Percentiles rank a stretch among this genome's conserved stretches.
These are phyloP conservation scores for Ophiosphaerella herpotricha DNA, from an alignment of 2,329 filamentous ascomycete genomes.

Conservation along the genomic window DNA sequence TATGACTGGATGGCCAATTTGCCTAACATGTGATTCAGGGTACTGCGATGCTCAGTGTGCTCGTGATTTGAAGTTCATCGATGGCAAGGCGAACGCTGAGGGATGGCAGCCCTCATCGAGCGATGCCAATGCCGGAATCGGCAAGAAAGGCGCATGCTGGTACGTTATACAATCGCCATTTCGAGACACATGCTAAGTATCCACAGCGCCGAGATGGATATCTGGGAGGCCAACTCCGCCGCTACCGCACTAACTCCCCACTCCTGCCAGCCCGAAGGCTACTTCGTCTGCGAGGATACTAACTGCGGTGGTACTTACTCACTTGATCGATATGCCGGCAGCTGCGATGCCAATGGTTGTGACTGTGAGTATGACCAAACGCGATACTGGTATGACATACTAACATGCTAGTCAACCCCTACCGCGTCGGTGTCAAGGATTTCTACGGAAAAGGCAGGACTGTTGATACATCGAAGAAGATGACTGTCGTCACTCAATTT, in stretches of 20 bases:
- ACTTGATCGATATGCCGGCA: conserved; percentile 62
- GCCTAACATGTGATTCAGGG: conserved; percentile 38
- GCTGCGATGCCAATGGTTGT: conserved; percentile 69
- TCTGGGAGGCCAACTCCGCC: conserved; percentile 67
- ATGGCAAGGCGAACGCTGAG: conserved; percentile 60
- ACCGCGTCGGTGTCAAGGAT: conserved; percentile 63
- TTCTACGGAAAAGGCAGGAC: conserved; percentile 64
- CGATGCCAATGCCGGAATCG: conserved; percentile 59
- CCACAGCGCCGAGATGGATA: conserved; percentile 62
- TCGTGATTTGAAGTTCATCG: conserved; percentile 54
- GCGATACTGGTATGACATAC: background rate
- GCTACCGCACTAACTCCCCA: conserved; percentile 68
- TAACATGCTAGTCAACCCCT: conserved; percentile 40
- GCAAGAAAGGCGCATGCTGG: conserved; percentile 64
- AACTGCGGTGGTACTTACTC: conserved; percentile 49
- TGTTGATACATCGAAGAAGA: conserved; percentile 45
- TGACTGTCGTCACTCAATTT: conserved; percentile 58
- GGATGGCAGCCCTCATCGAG: conserved; percentile 57
- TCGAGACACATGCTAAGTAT: background rate
- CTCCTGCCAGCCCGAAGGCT: conserved; percentile 59
- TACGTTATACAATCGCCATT: conserved; percentile 1
- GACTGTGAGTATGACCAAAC: conserved; percentile 49
- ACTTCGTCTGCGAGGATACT: conserved; percentile 57
- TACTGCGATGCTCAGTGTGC: conserved; percentile 42
- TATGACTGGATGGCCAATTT: background rate